Percentiles rank a stretch among this genome's conserved stretches.
phyloP scores from a whole-genome alignment of 106 monocot species.

The Triglochin maritima region DNA sequence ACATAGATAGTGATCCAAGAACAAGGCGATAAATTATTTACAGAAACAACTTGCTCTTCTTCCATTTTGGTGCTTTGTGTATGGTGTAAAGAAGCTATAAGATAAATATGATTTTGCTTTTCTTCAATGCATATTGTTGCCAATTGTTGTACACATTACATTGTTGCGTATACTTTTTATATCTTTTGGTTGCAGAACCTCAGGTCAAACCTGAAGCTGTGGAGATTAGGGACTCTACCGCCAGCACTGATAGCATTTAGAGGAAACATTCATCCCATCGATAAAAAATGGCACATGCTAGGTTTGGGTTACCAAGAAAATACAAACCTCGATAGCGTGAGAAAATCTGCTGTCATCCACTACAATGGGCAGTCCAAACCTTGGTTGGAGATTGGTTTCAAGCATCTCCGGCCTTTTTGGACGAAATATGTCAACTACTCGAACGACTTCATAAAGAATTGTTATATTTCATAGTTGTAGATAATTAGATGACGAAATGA shows the following conservation, averaged over 20 bases:
- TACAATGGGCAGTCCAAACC: conserved; percentile 90
- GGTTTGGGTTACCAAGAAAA: conserved; percentile 93
- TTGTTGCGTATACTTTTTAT: background rate
- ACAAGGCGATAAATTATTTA: too few relatives aligned
- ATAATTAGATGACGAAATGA: background rate
- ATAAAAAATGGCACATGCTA: conserved; percentile 86
- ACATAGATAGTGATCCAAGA: too few relatives aligned
- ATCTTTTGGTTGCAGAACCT: conserved; percentile 54
- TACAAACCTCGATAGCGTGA: conserved; percentile 40
- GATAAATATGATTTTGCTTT: too few relatives aligned
- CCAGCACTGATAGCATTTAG: conserved; percentile 87
- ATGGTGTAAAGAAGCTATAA: too few relatives aligned
- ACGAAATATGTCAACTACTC: conserved; percentile 83
- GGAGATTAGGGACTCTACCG: conserved; percentile 90
- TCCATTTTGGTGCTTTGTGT: too few relatives aligned
- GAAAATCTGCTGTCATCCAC: conserved; percentile 71
- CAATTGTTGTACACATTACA: background rate
- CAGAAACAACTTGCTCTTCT: too few relatives aligned
- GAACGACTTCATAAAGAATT: conserved; percentile 66
- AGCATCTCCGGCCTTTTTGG: conserved; percentile 80
- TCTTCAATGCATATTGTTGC: background rate
- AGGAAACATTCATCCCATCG: conserved; percentile 60
- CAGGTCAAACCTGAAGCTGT: conserved; percentile 62
- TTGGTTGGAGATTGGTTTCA: conserved; percentile 88
- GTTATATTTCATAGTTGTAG: conserved; percentile 57